Conservation (phyloP, 1,139 yeast species). For the Neolecta irregularis region DNA sequence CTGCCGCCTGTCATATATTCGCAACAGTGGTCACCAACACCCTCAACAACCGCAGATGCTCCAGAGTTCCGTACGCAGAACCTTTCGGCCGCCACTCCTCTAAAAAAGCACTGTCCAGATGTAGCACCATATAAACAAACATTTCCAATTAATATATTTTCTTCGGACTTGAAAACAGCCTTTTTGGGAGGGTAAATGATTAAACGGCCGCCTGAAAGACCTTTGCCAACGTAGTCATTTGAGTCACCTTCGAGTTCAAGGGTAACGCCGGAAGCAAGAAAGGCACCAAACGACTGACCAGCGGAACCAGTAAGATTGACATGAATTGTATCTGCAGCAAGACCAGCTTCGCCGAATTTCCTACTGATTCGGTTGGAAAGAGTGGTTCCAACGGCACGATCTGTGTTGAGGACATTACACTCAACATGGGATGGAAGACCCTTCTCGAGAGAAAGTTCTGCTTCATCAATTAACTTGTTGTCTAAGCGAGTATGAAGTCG, state of each 20-base stretch:
- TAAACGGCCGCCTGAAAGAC: constrained; percentile 87
- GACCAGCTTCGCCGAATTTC: constrained; percentile 79
- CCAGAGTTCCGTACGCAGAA: constrained; percentile 98
- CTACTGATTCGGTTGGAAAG: constrained; percentile 87
- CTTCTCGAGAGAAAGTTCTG: constrained; percentile 81
- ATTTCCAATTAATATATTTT: constrained; percentile 91
- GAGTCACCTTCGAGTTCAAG: constrained; percentile 94
- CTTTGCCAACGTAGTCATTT: constrained; percentile 95
- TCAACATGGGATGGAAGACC: constrained; percentile 91
- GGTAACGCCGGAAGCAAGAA: constrained; percentile 89
- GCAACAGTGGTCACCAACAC: constrained; percentile 97
- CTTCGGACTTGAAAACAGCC: constrained; percentile 80
- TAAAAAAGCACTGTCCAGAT: constrained; percentile 79
- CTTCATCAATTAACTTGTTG: constrained; percentile 88
- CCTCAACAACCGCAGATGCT: constrained; percentile 91
- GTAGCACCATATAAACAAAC: constrained; percentile 98
- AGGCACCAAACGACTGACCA: constrained; percentile 97
- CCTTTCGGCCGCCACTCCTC: constrained; percentile 98
- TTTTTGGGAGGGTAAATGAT: constrained; percentile 82
- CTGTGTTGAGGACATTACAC: constrained; percentile 86
- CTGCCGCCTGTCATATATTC: constrained; percentile 99
- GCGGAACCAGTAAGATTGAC: constrained; percentile 87
- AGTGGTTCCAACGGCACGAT: constrained; percentile 90
- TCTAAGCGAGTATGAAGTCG: constrained; percentile 82
- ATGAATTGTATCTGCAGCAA: constrained; percentile 92